A percentile compares a stretch with the other conserved stretches of the same genome.
Conservation (phyloP, 2,329 filamentous ascomycete species). For the Trichoderma guizhouense region DNA sequence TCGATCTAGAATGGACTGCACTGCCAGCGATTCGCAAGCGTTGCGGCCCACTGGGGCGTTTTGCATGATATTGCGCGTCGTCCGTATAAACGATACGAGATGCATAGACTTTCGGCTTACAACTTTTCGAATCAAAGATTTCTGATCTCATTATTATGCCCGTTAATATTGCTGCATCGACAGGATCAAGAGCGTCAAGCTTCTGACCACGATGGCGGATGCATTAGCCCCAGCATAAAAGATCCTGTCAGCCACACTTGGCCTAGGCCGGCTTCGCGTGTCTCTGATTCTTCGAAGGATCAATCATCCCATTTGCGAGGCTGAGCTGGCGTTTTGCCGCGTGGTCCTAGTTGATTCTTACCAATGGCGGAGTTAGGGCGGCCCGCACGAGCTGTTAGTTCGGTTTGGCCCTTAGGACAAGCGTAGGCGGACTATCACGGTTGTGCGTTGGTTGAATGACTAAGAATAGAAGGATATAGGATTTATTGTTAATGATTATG, state of each 20-base stretch:
- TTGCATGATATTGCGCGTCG: background rate
- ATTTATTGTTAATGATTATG: background rate
- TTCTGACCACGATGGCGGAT: background rate
- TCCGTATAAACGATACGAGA: background rate
- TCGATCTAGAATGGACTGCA: background rate
- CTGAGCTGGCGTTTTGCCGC: constrained; percentile 12
- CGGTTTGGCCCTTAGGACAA: background rate
- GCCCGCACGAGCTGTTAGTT: background rate
- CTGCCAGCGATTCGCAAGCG: background rate
- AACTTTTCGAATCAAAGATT: background rate
- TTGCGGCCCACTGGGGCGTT: background rate
- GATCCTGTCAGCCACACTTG: background rate
- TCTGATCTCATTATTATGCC: background rate
- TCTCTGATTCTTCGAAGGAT: background rate
- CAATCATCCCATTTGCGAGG: background rate
- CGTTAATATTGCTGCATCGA: background rate
- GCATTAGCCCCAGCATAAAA: background rate
- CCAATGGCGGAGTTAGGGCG: background rate
- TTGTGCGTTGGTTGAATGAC: background rate
- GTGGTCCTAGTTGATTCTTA: background rate
- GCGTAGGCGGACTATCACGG: background rate
- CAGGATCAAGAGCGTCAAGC: background rate
- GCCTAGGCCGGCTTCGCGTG: background rate
- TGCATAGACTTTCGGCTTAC: background rate
- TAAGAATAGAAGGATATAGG: background rate